Evolutionary conservation across 129 eudicot genomes (phyloP).

Genomic region (Centrapalus pauciflorus): DNA sequence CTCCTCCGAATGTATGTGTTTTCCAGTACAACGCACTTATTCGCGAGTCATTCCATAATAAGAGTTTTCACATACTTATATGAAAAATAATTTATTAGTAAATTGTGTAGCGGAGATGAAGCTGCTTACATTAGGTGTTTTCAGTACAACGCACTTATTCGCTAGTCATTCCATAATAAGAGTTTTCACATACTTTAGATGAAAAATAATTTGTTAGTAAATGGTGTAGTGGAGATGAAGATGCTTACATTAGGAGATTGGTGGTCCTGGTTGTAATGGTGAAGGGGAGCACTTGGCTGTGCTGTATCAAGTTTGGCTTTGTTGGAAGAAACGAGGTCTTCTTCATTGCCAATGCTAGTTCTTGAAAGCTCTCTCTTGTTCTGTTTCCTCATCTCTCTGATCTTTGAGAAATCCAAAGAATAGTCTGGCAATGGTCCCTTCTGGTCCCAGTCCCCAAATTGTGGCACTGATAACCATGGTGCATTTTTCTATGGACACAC

Average conservation of each 20-base stretch:
- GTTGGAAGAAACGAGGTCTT: slow-evolving; percentile 60
- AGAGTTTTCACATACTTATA: not conserved
- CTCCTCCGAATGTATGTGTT: too few relatives aligned
- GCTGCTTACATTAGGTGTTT: slow-evolving; percentile 77
- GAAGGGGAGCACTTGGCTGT: slow-evolving; percentile 24
- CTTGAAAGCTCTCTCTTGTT: slow-evolving; percentile 88
- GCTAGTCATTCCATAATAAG: not conserved
- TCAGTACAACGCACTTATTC: too few relatives aligned
- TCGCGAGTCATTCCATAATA: not conserved
- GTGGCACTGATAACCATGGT: slow-evolving; percentile 98
- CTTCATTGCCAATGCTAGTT: slow-evolving; percentile 94
- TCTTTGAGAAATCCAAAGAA: slow-evolving; percentile 88
- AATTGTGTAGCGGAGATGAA: not conserved
- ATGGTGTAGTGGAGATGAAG: not conserved
- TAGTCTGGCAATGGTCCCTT: slow-evolving; percentile 87
- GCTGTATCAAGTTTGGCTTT: slow-evolving; percentile 21
- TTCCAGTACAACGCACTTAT: too few relatives aligned
- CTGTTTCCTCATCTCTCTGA: slow-evolving; percentile 90
- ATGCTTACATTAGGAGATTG: slow-evolving; percentile 78
- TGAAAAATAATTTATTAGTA: not conserved
- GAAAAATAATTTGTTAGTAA: not conserved
- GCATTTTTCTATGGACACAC: slow-evolving; percentile 50
- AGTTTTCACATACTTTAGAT: not conserved
- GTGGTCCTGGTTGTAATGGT: slow-evolving; percentile 40
- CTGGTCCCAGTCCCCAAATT: slow-evolving; percentile 97